Evolutionary conservation across 2,329 filamentous ascomycete genomes (phyloP), one percentile per base, ranked within the genome.

Genomic region (Monosporascus cannonballus): DNA sequence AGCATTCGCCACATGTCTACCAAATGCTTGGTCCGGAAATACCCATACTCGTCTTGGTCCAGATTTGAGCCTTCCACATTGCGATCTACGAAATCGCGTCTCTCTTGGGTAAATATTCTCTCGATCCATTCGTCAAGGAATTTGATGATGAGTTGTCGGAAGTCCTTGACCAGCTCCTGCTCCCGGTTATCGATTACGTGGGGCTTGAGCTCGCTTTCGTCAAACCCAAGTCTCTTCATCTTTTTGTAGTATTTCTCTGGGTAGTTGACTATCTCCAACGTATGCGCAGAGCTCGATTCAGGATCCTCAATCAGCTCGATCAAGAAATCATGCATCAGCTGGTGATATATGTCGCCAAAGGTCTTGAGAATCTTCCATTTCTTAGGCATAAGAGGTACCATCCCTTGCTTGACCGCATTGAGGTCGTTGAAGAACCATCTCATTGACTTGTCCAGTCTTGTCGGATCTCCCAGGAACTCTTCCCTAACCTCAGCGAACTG

Each of bases 371-470:
- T 96, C 67, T 87, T 92, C 94, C 94, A 99, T 70, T 94, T 96
- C 72, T 89, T 93, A 8, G 95, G 94, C 83, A 96, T 92, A 50
- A 99, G 78, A 27, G 84, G 83, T 55, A 88, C 83, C 89, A 99
- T 96, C 65, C 94, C 93, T 57, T 95, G 80, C 70, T 93, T 91
- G 66, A 96, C 93, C 3, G 90, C 91, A 70, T 95, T 96, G 38
- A 99, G 80, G 69, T 99, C 93, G 73, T 97, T 96, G 75, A 97
- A 99, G 72, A 85, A 99, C 94, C 94, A 99, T 65, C 89, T 89
- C 72, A 96, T 83, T 59, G 83, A 85, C 75, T 96, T 96, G 58
- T 95, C 89, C 47, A 99, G 77, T 63, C 83, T 84, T 48, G 86
- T 81, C 0, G 94, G 89, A 65, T 97, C 90, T 38, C 87, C 87